Percentiles rank a stretch among this genome's conserved stretches.
phyloP scores from a whole-genome alignment of 768 basidiomycete genomes.

The Pilatotrama ljubarskyi region DNA sequence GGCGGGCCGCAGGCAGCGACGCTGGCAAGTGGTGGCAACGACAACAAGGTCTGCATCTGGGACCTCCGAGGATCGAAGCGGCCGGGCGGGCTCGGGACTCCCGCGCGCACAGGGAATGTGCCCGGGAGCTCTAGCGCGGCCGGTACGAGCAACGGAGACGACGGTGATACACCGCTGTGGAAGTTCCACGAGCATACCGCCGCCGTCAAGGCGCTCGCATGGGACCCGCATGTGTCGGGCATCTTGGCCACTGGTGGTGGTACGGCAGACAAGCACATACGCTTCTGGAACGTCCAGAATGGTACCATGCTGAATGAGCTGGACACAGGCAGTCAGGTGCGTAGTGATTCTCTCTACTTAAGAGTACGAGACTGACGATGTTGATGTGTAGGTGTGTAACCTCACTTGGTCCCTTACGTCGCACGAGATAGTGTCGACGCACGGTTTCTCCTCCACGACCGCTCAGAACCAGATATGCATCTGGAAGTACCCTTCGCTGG shows the following conservation, averaged over 20 bases:
- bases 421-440: conserved; percentile 96
- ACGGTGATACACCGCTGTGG: conserved; percentile 68
- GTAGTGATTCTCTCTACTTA: not conserved
- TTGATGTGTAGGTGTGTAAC: conserved; percentile 80
- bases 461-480: conserved; percentile 97
- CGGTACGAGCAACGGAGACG: conserved; percentile 26
- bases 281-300: conserved; percentile 93
- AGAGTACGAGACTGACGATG: not conserved
- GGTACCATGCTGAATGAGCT: conserved; percentile 84
- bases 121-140: conserved; percentile 29
- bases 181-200: conserved; percentile 97
- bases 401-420: conserved; percentile 95
- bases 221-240: conserved; percentile 94
- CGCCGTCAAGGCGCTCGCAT: conserved; percentile 96
- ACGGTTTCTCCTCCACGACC: conserved; percentile 91
- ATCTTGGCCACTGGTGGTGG: conserved; percentile 94
- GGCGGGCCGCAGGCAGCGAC: conserved; percentile 48
- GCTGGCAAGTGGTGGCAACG: conserved; percentile 94
- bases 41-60: conserved; percentile 99
- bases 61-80: conserved; percentile 73
- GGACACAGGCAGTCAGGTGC: conserved; percentile 94
- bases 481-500: conserved; percentile 91
- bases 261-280: conserved; percentile 97
- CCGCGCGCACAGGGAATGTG: conserved; percentile 19
- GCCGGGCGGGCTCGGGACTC: conserved; percentile 31